phyloP scores from a whole-genome alignment of 192 early-diverging fungal species.

The Coemansia sp. region DNA sequence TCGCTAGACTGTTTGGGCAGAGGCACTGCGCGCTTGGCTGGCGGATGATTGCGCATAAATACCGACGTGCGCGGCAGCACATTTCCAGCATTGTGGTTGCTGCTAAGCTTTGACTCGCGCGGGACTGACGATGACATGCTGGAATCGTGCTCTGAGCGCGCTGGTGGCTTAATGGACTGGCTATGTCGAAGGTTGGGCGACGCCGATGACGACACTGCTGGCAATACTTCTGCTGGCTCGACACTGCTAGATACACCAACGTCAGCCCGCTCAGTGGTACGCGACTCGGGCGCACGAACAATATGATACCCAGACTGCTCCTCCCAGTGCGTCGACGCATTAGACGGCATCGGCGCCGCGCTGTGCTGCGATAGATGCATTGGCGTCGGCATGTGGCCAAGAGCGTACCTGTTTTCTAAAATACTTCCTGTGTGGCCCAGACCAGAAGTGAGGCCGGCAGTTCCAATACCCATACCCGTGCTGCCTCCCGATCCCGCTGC shows the following conservation, averaged over 20 bases:
- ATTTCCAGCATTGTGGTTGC: neutral
- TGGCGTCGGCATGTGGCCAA: slow-evolving; percentile 1
- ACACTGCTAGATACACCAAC: slow-evolving; percentile 11
- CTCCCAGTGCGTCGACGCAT: slow-evolving; percentile 31
- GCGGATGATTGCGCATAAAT: slow-evolving; percentile 16
- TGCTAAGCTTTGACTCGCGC: slow-evolving; percentile 18
- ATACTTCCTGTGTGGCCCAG: neutral
- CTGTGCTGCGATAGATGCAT: slow-evolving; percentile 15
- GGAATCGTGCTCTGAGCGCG: slow-evolving; percentile 10
- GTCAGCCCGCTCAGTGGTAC: slow-evolving; percentile 9
- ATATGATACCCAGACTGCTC: slow-evolving; percentile 2
- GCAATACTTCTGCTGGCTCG: slow-evolving; percentile 12
- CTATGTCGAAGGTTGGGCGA: slow-evolving; percentile 29
- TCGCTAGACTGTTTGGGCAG: neutral
- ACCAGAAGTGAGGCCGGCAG: neutral
- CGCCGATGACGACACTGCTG: slow-evolving; percentile 27
- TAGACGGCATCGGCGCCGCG: slow-evolving; percentile 4
- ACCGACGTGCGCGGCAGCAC: slow-evolving; percentile 23
- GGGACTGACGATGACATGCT: slow-evolving; percentile 32
- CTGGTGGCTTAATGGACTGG: slow-evolving; percentile 25
- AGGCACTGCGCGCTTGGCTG: neutral
- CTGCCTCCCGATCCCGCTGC: neutral
- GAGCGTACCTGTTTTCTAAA: neutral
- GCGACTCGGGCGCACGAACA: neutral
- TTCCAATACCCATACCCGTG: neutral